Percentiles rank a stretch among this genome's conserved stretches.
phyloP scores from a whole-genome alignment of 306 rosid genomes.

The Potentilla sterilis region DNA sequence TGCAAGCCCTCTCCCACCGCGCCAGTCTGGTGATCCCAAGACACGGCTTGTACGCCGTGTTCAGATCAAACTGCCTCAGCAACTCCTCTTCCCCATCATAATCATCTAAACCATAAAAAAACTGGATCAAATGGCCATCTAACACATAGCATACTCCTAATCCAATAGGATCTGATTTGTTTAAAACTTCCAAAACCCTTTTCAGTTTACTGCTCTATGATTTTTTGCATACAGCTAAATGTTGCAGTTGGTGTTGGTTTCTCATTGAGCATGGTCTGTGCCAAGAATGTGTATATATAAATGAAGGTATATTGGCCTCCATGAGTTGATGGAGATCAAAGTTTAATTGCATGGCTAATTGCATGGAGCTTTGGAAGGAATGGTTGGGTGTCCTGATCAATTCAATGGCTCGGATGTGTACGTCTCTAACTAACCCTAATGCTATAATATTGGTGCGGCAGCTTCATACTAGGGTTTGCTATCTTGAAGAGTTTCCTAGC shows the following conservation, averaged over 20 bases:
- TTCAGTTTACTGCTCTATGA: background rate
- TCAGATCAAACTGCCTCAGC: conserved; percentile 75
- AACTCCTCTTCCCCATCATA: conserved; percentile 40
- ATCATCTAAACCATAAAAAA: conserved; percentile 47
- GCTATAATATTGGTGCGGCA: too few species aligned
- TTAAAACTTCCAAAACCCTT: conserved; percentile 4
- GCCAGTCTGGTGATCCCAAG: conserved; percentile 61
- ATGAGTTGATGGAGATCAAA: too few species aligned
- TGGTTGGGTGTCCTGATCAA: too few species aligned
- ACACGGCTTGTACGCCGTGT: conserved; percentile 81
- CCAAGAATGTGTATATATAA: background rate
- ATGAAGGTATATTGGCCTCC: too few species aligned
- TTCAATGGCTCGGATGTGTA: too few species aligned
- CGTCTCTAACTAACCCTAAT: too few species aligned
- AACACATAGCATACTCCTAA: background rate
- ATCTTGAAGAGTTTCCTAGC: too few species aligned
- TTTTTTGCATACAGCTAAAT: background rate
- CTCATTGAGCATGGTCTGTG: conserved; percentile 10
- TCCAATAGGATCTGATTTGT: background rate
- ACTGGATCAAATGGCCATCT: background rate
- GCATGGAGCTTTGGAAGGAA: too few species aligned
- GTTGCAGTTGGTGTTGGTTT: conserved; percentile 8
- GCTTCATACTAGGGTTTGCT: too few species aligned
- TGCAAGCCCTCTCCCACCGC: conserved; percentile 81
- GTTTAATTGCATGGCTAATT: too few species aligned